Base-by-base conservation (phyloP, 2,329 filamentous ascomycete genomes). In the Fusarium verrucosum region DNA sequence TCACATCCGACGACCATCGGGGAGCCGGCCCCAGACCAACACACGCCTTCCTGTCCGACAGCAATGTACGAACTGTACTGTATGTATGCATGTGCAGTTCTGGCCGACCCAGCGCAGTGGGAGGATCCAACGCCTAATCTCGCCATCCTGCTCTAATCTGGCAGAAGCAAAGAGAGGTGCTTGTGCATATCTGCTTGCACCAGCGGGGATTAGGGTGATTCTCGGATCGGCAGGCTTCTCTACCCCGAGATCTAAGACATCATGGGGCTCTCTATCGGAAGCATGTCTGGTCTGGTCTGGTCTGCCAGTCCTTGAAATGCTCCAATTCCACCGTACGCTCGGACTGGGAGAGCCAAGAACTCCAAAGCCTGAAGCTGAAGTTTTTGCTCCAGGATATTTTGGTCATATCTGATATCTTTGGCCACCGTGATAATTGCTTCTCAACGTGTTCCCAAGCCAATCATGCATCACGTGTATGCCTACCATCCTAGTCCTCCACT, bases 211-310 rank as follows among this genome's bases (percentile, higher is more conserved):
- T 25, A 35, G 41, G 32, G 38, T 26, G 41, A 60, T 38, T 69
- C 33, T 23, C 62, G 65, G 62, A 64, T 69, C 53, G 44, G 50
- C 22, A 42, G 25, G 54, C 36, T 64, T 14, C 19, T 47, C 42
- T 50, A 30, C 58, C 62, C 42, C 45, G 44, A 47, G 65, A 69
- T 68, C 65, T 69, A 23, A 68, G 65, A 69, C 65, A 69, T n/a
- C 36, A 47, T 51, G 58, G 54, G 40, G 53, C 26, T 40, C 30
- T 36, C 22, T 26, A 19, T 33, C 20, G 7, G 28, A 36, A 52
- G 41, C 30, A 50, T 47, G 14, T 23, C 28, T n/a, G 22, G 20
- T 20, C 38, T 16, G 5, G 17, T 23, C 23, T 40, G 22, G 14
- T 20, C 43, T 33, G 50, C 63, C 46, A 36, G 41, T 50, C 41